Percentiles rank a stretch among this genome's conserved stretches.
Conservation (phyloP, 2,329 filamentous ascomycete genomes). For the Alternaria arborescens region DNA sequence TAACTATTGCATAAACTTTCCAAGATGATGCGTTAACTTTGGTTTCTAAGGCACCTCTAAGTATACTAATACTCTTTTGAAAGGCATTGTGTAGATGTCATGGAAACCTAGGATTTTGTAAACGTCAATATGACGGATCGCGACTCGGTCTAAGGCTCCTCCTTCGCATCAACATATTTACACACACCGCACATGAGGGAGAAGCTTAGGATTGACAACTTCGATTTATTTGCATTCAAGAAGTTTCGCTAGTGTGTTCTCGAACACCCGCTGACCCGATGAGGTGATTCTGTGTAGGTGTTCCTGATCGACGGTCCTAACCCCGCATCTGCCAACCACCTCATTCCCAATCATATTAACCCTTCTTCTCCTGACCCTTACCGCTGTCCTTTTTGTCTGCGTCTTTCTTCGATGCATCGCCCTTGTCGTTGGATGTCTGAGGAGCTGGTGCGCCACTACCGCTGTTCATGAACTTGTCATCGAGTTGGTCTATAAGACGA, state of each 20-base stretch:
- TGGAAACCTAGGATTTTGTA: neutral
- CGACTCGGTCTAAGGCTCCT: neutral
- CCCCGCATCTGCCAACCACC: neutral
- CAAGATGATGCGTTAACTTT: too few relatives aligned
- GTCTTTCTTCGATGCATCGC: neutral
- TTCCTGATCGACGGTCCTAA: neutral
- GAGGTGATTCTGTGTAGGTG: neutral
- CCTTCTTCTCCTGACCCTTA: conserved; percentile 3
- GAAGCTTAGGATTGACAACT: neutral
- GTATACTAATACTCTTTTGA: neutral
- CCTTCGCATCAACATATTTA: neutral
- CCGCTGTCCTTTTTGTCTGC: neutral
- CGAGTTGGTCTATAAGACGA: neutral
- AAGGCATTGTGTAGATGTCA: neutral
- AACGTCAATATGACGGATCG: neutral
- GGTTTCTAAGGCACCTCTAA: too few relatives aligned
- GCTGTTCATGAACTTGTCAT: conserved; percentile 9
- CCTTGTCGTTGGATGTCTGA: neutral
- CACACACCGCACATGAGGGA: neutral
- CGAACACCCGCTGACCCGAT: neutral
- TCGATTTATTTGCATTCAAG: neutral
- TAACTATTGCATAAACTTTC: too few relatives aligned
- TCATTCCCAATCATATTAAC: neutral
- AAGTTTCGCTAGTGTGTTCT: neutral
- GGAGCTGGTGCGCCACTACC: neutral